Conservation (phyloP, 257 asterid genomes). For the Rehmannia glutinosa region DNA sequence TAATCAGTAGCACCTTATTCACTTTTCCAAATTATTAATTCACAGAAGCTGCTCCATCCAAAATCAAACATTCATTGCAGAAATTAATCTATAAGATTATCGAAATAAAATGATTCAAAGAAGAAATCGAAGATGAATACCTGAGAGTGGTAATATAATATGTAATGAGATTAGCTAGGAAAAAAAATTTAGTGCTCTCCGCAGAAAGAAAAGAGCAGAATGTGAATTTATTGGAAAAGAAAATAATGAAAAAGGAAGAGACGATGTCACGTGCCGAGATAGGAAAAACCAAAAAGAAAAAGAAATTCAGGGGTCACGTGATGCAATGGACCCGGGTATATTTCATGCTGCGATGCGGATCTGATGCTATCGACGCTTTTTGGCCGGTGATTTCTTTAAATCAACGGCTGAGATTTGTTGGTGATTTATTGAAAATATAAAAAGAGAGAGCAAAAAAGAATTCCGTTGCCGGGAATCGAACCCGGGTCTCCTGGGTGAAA, state of each 20-base stretch:
- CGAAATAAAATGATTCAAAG: neutral
- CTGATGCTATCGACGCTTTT: conserved; percentile 18
- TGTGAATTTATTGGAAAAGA: conserved; percentile 1
- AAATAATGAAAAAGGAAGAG: neutral
- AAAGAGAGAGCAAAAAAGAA: no score
- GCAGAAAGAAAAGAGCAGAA: conserved; percentile 7
- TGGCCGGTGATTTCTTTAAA: conserved; percentile 28
- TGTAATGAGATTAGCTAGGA: conserved; percentile 9
- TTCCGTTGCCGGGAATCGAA: conserved; percentile 95
- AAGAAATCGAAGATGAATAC: conserved; percentile 12
- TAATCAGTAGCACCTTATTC: conserved; percentile 6
- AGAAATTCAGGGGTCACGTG: conserved; percentile 35
- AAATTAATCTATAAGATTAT: neutral
- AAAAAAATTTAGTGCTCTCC: neutral
- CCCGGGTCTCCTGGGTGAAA: conserved; percentile 98
- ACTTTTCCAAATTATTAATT: neutral
- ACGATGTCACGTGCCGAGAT: conserved; percentile 13
- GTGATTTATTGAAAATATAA: no score
- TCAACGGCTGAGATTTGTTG: conserved; percentile 22
- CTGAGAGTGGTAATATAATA: conserved; percentile 7
- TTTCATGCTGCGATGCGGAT: conserved; percentile 13
- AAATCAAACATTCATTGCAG: neutral
- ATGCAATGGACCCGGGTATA: conserved; percentile 4
- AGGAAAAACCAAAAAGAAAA: neutral
- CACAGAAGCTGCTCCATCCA: conserved; percentile 3